Evolutionary conservation across 192 early-diverging fungal species (phyloP).

Genomic region (Podila horticola): DNA sequence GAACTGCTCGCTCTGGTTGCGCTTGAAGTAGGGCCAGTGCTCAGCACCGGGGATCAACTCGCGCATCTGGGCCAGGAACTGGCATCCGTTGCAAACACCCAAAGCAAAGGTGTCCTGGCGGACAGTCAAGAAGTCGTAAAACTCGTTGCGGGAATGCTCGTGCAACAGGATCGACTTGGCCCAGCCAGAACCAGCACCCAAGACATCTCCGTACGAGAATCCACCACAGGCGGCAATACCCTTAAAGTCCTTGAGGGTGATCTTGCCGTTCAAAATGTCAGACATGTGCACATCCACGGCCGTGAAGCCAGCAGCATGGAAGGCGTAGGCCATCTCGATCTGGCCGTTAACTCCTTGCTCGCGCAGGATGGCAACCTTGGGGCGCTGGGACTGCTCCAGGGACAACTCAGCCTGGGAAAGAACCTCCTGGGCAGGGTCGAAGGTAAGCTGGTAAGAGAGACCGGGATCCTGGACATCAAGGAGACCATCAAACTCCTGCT

Average conservation of each 20-base stretch:
- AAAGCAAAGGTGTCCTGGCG: slow-evolving; percentile 93
- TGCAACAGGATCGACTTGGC: slow-evolving; percentile 91
- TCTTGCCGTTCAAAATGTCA: slow-evolving; percentile 79
- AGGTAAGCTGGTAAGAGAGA: slow-evolving; percentile 81
- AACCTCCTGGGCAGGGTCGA: slow-evolving; percentile 70
- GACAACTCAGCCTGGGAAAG: slow-evolving; percentile 36
- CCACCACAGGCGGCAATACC: slow-evolving; percentile 97
- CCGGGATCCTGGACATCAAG: slow-evolving; percentile 82
- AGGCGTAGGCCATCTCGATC: slow-evolving; percentile 94
- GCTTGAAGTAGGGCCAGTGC: slow-evolving; percentile 92
- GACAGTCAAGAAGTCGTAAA: slow-evolving; percentile 81
- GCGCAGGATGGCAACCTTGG: slow-evolving; percentile 93
- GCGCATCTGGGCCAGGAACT: slow-evolving; percentile 91
- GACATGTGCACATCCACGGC: slow-evolving; percentile 99
- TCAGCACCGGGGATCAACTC: slow-evolving; percentile 88
- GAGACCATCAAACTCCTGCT: slow-evolving; percentile 83
- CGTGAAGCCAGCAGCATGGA: slow-evolving; percentile 93
- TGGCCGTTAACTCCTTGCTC: slow-evolving; percentile 99
- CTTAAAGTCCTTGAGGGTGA: slow-evolving; percentile 74
- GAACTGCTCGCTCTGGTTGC: slow-evolving; percentile 95
- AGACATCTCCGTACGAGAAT: slow-evolving; percentile 98
- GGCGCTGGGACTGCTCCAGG: slow-evolving; percentile 50
- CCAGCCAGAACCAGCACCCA: slow-evolving; percentile 99
- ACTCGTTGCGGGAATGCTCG: slow-evolving; percentile 72
- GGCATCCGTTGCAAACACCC: slow-evolving; percentile 99